Conservation (phyloP, 2,329 filamentous ascomycete species). For the Cladophialophora exuberans region DNA sequence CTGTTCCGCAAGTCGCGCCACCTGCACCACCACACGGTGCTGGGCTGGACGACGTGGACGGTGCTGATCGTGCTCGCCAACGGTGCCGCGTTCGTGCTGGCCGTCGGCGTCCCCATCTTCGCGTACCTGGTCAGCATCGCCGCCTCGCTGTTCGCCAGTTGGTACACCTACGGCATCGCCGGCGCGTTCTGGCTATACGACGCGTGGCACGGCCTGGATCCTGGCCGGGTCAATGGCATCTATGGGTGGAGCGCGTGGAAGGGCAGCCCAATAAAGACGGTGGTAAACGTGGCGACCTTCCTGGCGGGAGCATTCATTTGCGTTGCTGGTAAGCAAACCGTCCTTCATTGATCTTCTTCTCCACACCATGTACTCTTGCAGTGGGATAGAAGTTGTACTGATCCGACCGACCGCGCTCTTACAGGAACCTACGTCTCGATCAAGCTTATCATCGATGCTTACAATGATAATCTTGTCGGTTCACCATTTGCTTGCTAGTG, state of each 20-base stretch:
- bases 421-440: conserved; percentile 56
- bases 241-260: conserved; percentile 46
- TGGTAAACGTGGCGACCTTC: conserved; percentile 47
- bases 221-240: conserved; percentile 31
- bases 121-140: conserved; percentile 58
- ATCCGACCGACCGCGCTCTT: too few relatives aligned
- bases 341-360: not conserved
- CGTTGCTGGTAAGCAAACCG: conserved; percentile 29
- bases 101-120: conserved; percentile 58
- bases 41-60: conserved; percentile 55
- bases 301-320: conserved; percentile 41
- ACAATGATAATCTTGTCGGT: conserved; percentile 25
- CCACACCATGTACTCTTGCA: not conserved
- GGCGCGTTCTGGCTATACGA: conserved; percentile 59
- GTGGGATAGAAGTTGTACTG: conserved; percentile 40
- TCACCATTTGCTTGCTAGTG: conserved; percentile 24
- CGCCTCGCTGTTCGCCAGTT: conserved; percentile 56
- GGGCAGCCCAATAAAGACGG: conserved; percentile 44
- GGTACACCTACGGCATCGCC: conserved; percentile 59
- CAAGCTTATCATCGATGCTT: conserved; percentile 38
- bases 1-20: conserved; percentile 37
- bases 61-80: conserved; percentile 52
- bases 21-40: conserved; percentile 51
- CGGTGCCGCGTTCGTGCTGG: conserved; percentile 46
- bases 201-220: conserved; percentile 42